Conservation (phyloP, 768 basidiomycete genomes). For the Rubroboletus pulcherrimus region DNA sequence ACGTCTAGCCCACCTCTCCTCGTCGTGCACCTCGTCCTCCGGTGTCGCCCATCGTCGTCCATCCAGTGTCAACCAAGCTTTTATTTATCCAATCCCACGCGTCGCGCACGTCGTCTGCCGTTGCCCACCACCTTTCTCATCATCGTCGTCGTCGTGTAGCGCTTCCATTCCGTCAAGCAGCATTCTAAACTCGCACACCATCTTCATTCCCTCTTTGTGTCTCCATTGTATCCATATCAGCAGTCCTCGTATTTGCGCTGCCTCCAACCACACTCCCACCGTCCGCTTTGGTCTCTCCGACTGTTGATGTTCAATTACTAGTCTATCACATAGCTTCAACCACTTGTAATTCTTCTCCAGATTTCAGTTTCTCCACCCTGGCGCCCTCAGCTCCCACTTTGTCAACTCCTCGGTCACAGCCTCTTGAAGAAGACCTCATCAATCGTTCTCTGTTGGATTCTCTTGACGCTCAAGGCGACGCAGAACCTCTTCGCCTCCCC, state of each 20-base stretch:
- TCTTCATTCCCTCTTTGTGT: conserved; percentile 25
- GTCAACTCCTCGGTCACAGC: conserved; percentile 33
- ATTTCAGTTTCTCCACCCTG: conserved; percentile 41
- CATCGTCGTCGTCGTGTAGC: conserved; percentile 27
- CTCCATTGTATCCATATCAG: conserved; percentile 44
- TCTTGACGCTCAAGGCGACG: conserved; percentile 79
- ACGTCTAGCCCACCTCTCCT: conserved; percentile 25
- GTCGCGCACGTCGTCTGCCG: conserved; percentile 43
- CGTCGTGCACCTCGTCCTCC: conserved; percentile 21
- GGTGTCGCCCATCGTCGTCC: conserved; percentile 23
- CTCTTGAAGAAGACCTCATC: conserved; percentile 68
- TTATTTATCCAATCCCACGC: conserved; percentile 42
- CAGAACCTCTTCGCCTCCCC: conserved; percentile 51
- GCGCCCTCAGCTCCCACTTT: conserved; percentile 41
- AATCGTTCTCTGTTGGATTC: conserved; percentile 82
- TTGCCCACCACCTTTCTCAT: conserved; percentile 16
- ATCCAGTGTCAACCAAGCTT: conserved; percentile 17
- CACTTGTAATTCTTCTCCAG: conserved; percentile 28
- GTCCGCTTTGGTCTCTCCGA: conserved; percentile 30
- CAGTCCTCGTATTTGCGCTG: conserved; percentile 34
- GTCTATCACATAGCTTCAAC: conserved; percentile 28
- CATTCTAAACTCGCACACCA: conserved; percentile 26
- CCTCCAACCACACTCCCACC: conserved; percentile 28
- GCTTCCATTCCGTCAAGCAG: conserved; percentile 26
- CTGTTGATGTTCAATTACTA: conserved; percentile 43